These are phyloP conservation scores for Phylloporus sp. DNA, from an alignment of 768 basidiomycete species.

Conservation along the genomic window DNA sequence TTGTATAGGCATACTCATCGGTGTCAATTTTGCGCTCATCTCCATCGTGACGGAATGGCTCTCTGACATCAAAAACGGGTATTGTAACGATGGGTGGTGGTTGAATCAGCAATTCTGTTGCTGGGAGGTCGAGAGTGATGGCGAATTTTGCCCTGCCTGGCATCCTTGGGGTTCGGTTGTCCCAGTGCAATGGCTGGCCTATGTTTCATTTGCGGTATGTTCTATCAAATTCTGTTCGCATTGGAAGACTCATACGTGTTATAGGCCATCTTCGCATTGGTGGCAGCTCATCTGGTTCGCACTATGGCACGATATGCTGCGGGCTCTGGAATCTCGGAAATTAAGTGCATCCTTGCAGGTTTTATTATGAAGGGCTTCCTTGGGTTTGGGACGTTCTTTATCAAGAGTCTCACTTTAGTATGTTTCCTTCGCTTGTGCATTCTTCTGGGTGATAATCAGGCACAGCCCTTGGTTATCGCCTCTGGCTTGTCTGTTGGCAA, in stretches of 20 bases:
- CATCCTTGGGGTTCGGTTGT: conserved; percentile 77
- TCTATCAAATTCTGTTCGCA: not conserved
- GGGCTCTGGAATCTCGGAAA: conserved; percentile 97
- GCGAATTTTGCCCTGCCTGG: conserved; percentile 88
- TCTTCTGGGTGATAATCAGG: conserved; percentile 13
- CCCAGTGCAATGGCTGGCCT: conserved; percentile 74
- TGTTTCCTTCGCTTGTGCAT: conserved; percentile 26
- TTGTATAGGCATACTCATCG: conserved; percentile 75
- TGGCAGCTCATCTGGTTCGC: conserved; percentile 84
- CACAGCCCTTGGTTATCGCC: conserved; percentile 91
- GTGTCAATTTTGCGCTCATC: conserved; percentile 89
- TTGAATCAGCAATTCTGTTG: conserved; percentile 97
- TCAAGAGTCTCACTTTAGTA: conserved; percentile 93
- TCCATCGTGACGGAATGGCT: conserved; percentile 97
- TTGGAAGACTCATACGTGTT: conserved; percentile 2
- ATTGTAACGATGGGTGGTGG: conserved; percentile 98
- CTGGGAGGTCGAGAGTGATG: conserved; percentile 87
- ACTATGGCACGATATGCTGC: conserved; percentile 92
- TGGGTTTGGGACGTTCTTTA: conserved; percentile 81
- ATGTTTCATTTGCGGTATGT: conserved; percentile 85
- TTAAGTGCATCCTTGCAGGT: conserved; percentile 95
- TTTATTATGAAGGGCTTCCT: conserved; percentile 97
- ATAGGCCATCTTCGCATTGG: conserved; percentile 76
- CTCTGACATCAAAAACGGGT: conserved; percentile 95
- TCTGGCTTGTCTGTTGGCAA: conserved; percentile 97